Evolutionary conservation across 2,329 filamentous ascomycete species (phyloP).

Genomic region (Nigrospora oryzae): DNA sequence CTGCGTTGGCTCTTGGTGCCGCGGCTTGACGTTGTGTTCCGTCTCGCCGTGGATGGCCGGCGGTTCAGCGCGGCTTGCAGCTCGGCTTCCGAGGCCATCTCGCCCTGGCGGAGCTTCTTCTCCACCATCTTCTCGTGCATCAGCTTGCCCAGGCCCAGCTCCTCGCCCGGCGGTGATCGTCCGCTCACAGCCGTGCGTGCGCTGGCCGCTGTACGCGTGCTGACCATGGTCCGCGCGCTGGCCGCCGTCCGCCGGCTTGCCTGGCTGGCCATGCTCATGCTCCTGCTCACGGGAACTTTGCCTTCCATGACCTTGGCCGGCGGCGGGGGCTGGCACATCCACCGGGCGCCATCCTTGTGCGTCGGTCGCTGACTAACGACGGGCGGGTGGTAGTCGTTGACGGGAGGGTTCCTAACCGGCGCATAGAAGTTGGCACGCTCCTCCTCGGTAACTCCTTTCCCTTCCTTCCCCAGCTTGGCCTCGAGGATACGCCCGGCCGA

Average conservation of each 20-base stretch:
- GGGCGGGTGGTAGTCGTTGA: conserved; percentile 81
- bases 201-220: conserved; percentile 31
- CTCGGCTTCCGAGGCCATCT: conserved; percentile 20
- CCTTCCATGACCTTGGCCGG: conserved; percentile 85
- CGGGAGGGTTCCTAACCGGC: conserved; percentile 53
- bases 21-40: conserved; percentile 9
- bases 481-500: conserved; percentile 47
- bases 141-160: conserved; percentile 30
- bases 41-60: conserved; percentile 4
- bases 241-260: conserved; percentile 34
- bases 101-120: conserved; percentile 35
- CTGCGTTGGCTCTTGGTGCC: conserved; percentile 4
- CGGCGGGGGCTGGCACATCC: conserved; percentile 94
- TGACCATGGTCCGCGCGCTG: conserved; percentile 22
- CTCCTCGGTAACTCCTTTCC: conserved; percentile 40
- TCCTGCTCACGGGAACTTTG: conserved; percentile 62
- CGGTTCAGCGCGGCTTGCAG: conserved; percentile 9
- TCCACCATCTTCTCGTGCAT: conserved; percentile 37
- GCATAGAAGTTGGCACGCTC: conserved; percentile 52
- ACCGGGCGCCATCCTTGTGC: conserved; percentile 63
- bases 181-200: conserved; percentile 20
- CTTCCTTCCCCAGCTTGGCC: conserved; percentile 41
- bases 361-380: conserved; percentile 69
- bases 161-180: conserved; percentile 31
- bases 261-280: conserved; percentile 47